Conservation (phyloP, 345 rosid genomes). For the Raphanus sativus region DNA sequence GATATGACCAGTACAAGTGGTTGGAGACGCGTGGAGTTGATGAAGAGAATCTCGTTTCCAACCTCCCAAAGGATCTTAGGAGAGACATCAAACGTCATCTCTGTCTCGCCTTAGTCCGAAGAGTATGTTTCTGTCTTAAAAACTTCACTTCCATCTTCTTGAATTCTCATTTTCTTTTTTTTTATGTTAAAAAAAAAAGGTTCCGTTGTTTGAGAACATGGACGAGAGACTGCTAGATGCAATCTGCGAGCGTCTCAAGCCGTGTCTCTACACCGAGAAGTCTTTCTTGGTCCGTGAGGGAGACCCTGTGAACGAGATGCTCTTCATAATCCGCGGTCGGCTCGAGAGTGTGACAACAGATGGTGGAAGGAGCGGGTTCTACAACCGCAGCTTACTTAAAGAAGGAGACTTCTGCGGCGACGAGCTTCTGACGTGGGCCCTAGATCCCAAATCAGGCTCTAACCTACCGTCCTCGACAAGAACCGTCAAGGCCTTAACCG, state of each 20-base stretch:
- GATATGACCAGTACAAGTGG: conserved; percentile 98
- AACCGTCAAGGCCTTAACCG: conserved; percentile 78
- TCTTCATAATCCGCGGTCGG: conserved; percentile 89
- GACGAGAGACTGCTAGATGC: conserved; percentile 97
- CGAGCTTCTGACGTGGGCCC: conserved; percentile 94
- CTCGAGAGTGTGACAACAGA: conserved; percentile 94
- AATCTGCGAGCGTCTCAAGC: conserved; percentile 88
- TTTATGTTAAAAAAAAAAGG: conserved; percentile 40
- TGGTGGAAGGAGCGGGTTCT: conserved; percentile 95
- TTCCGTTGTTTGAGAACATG: conserved; percentile 89
- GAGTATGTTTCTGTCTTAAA: conserved; percentile 50
- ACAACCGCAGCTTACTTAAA: conserved; percentile 67
- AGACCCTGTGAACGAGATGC: conserved; percentile 97
- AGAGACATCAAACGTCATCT: conserved; percentile 97
- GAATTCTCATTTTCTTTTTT: not conserved
- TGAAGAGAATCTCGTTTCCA: conserved; percentile 81
- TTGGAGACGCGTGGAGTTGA: conserved; percentile 95
- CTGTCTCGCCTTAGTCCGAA: conserved; percentile 83
- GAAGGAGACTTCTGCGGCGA: conserved; percentile 98
- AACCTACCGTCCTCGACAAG: conserved; percentile 93
- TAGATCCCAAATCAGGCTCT: conserved; percentile 81
- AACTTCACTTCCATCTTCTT: not conserved
- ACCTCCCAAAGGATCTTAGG: conserved; percentile 90
- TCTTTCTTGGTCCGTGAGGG: conserved; percentile 95
- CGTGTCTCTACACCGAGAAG: conserved; percentile 72